Evolutionary conservation across 2,329 filamentous ascomycete species (phyloP).

Genomic region (Helotiales sp.): DNA sequence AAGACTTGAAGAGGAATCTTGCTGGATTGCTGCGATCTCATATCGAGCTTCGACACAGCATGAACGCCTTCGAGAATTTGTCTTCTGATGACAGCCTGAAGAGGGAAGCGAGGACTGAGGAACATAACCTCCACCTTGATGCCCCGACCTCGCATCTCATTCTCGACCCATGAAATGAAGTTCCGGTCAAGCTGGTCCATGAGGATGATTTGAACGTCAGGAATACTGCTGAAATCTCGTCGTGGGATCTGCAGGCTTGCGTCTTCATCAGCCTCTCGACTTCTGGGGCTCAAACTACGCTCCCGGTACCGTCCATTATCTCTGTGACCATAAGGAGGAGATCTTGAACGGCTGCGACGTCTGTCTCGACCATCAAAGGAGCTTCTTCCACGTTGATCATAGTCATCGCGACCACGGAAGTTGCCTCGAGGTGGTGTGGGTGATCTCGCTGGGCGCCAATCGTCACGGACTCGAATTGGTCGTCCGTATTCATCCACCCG

Average conservation of each 20-base stretch:
- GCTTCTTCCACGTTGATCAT: conserved; percentile 40
- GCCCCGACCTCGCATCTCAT: conserved; percentile 68
- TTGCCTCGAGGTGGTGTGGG: conserved; percentile 57
- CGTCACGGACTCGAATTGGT: conserved; percentile 57
- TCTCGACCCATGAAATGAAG: conserved; percentile 82
- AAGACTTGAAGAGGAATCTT: conserved; percentile 85
- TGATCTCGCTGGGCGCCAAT: conserved; percentile 63
- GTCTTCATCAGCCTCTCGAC: conserved; percentile 55
- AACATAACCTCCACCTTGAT: conserved; percentile 79
- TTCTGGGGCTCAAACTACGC: conserved; percentile 68
- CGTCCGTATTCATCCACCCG: conserved; percentile 38
- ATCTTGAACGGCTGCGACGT: conserved; percentile 66
- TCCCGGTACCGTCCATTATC: conserved; percentile 58
- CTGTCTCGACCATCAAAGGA: conserved; percentile 40
- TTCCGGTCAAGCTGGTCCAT: conserved; percentile 75
- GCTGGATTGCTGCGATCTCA: conserved; percentile 65
- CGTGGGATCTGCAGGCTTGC: conserved; percentile 70
- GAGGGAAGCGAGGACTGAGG: conserved; percentile 72
- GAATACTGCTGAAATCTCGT: conserved; percentile 72
- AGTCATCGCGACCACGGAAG: conserved; percentile 65
- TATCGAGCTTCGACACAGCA: conserved; percentile 76
- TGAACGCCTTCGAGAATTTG: conserved; percentile 88
- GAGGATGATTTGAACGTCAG: conserved; percentile 86
- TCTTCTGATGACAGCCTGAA: conserved; percentile 76
- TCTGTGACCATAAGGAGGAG: conserved; percentile 57